These are phyloP conservation scores for Backusella parvicylindrica DNA, from an alignment of 192 early-diverging fungal genomes.

Conservation along the genomic window DNA sequence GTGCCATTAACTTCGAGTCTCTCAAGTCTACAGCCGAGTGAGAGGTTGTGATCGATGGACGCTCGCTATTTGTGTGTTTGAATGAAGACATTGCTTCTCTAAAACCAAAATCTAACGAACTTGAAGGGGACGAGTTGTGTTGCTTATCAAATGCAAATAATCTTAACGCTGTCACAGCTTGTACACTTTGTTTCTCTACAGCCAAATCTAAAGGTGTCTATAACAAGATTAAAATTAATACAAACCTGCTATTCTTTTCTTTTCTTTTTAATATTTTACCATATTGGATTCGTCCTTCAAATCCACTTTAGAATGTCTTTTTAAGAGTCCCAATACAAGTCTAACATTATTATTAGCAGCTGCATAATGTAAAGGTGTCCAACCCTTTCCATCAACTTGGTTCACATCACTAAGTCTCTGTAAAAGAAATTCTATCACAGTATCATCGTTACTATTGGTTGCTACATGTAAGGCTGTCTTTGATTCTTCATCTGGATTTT, in stretches of 20 bases:
- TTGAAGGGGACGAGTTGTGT: slow-evolving; percentile 35
- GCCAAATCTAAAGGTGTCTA: slow-evolving; percentile 57
- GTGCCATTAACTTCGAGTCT: not conserved
- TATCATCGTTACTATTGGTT: slow-evolving; percentile 59
- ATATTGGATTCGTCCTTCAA: slow-evolving; percentile 65
- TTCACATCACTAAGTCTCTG: slow-evolving; percentile 78
- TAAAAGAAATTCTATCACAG: slow-evolving; percentile 74
- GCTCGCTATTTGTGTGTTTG: slow-evolving; percentile 3
- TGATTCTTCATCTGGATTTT: slow-evolving; percentile 53
- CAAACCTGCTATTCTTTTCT: not conserved
- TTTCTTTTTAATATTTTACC: slow-evolving; percentile 28
- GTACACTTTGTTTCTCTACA: slow-evolving; percentile 5
- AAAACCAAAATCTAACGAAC: slow-evolving; percentile 38
- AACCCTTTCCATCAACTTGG: slow-evolving; percentile 55
- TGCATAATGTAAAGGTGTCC: slow-evolving; percentile 73
- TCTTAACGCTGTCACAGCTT: slow-evolving; percentile 16
- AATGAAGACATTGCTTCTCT: slow-evolving; percentile 44
- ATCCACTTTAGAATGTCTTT: slow-evolving; percentile 70
- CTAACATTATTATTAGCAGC: slow-evolving; percentile 67
- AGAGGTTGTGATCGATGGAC: slow-evolving; percentile 9
- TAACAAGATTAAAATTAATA: not conserved
- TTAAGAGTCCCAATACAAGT: slow-evolving; percentile 65
- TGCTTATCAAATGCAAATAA: slow-evolving; percentile 40
- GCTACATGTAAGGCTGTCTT: slow-evolving; percentile 71
- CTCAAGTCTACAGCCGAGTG: slow-evolving; percentile 31